Percentiles rank a stretch among this genome's conserved stretches.
phyloP scores from a whole-genome alignment of 345 rosid genomes.

The Alliaria petiolata region DNA sequence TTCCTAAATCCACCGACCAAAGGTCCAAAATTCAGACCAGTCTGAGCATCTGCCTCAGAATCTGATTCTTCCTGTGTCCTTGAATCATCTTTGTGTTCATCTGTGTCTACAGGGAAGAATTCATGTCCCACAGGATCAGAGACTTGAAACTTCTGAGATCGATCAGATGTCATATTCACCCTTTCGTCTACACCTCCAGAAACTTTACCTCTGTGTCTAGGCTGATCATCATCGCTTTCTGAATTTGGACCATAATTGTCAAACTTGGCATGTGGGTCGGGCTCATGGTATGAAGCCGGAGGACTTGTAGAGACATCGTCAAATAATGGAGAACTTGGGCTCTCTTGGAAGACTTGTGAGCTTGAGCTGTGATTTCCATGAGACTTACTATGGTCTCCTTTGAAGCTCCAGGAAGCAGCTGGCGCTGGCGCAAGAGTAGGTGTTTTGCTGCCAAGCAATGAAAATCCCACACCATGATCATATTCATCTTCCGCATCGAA shows the following conservation, averaged over 20 bases:
- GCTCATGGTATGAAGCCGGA: slow-evolving; percentile 33
- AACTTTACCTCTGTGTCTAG: background rate
- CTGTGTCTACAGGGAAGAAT: slow-evolving; percentile 11
- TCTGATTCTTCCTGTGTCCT: slow-evolving; percentile 29
- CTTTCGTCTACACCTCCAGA: background rate
- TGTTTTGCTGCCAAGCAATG: slow-evolving; percentile 38
- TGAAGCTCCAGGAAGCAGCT: slow-evolving; percentile 35
- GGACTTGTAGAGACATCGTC: slow-evolving; percentile 37
- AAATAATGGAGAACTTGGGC: slow-evolving; percentile 29
- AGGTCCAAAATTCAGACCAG: slow-evolving; percentile 49
- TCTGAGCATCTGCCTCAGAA: slow-evolving; percentile 16
- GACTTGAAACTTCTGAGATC: slow-evolving; percentile 26
- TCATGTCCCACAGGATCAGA: slow-evolving; percentile 30
- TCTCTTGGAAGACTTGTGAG: slow-evolving; percentile 35
- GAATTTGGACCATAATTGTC: slow-evolving; percentile 54
- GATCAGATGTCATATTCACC: slow-evolving; percentile 24
- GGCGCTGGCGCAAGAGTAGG: slow-evolving; percentile 20
- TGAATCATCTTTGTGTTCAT: slow-evolving; percentile 30
- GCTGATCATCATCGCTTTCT: slow-evolving; percentile 45
- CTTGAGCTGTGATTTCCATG: slow-evolving; percentile 33
- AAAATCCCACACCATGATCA: slow-evolving; percentile 29
- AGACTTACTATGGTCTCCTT: slow-evolving; percentile 26
- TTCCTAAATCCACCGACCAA: slow-evolving; percentile 69
- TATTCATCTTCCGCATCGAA: slow-evolving; percentile 38
- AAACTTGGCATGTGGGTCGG: slow-evolving; percentile 37